A percentile compares a stretch with the other conserved stretches of the same genome.
Conservation (phyloP, 768 basidiomycete genomes). For the Lactifluus pinguis region DNA sequence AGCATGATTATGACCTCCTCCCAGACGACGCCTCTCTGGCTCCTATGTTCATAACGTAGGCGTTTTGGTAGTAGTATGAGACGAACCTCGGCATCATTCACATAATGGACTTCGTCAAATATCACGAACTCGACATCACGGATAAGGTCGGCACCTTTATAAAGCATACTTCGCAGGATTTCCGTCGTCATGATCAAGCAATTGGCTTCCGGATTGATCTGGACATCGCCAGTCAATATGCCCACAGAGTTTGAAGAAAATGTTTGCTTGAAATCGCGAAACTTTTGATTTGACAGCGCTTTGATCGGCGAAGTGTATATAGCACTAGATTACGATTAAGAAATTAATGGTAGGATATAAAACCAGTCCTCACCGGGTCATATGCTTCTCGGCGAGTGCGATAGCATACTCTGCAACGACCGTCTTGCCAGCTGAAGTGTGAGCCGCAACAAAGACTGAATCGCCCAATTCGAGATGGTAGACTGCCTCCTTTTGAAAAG, state of each 20-base stretch:
- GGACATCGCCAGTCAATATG: conserved; percentile 96
- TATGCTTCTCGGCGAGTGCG: conserved; percentile 91
- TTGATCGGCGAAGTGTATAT: conserved; percentile 99
- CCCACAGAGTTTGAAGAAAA: conserved; percentile 89
- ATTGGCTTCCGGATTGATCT: conserved; percentile 96
- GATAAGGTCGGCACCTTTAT: conserved; percentile 97
- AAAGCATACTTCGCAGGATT: conserved; percentile 95
- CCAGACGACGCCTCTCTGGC: conserved; percentile 95
- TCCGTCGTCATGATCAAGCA: conserved; percentile 99
- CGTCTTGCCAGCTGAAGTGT: conserved; percentile 99
- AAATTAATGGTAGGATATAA: neutral
- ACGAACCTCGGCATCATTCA: conserved; percentile 92
- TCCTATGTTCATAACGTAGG: neutral
- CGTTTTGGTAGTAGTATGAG: neutral
- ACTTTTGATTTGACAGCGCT: conserved; percentile 97
- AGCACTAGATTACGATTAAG: conserved; percentile 43
- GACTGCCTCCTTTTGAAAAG: conserved; percentile 97
- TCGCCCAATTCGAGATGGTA: conserved; percentile 97
- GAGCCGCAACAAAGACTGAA: conserved; percentile 98
- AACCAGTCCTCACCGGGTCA: conserved; percentile 69
- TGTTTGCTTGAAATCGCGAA: conserved; percentile 95
- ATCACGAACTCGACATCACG: conserved; percentile 99
- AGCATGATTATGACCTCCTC: conserved; percentile 99
- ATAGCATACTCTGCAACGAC: conserved; percentile 99
- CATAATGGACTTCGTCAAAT: conserved; percentile 99